Base-by-base conservation (phyloP, 352 stramenopile species). In the Pythium aphanidermatum region DNA sequence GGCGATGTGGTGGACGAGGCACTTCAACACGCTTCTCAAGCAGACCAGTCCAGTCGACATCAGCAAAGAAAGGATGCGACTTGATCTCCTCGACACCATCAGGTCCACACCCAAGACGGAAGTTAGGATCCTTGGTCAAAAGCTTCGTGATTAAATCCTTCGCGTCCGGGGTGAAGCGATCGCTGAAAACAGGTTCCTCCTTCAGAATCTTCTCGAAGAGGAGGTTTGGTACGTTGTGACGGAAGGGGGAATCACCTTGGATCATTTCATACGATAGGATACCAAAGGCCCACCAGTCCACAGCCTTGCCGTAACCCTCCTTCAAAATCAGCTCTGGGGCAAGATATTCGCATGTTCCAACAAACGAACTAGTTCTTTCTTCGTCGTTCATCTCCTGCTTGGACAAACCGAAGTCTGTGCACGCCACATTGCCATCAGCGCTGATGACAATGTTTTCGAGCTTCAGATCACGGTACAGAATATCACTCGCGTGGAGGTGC, bases 201-300 rank as follows among this genome's bases (percentile, higher is more conserved):
- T 80, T 80, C 42, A 84, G 55, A 53, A 86, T 86, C 68, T 84
- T 86, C 47, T 86, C 74, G 55, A 86, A 86, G 23, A 86, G 47
- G n/a, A 86, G 63, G 14, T 66, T 75, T 24, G 72, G 64, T 14
- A 77, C 68, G 26, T 79, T 70, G 47, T 86, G 74, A 45, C 71
- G 71, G 59, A 87, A 87, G 2, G 75, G 75, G 19, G 75, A 85
- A 54, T 85, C 70, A 28, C 75, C 75, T 51, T 83, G 70, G 48
- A 87, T 80, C 70, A 87, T 83, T 27, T 87, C 75, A 49, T 71
- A 87, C 47, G 71, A 63, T 39, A 87, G 62, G 41, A 87, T 85
- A 38, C 75, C 75, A 46, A 87, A 67, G n/a, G 68, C 75, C 75
- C 75, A 87, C 70, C 72, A 87, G 49, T 87, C 75, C 7, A 87